Conservation (phyloP, 1,284 basidiomycete genomes). For the Ganoderma leucocontextum region DNA sequence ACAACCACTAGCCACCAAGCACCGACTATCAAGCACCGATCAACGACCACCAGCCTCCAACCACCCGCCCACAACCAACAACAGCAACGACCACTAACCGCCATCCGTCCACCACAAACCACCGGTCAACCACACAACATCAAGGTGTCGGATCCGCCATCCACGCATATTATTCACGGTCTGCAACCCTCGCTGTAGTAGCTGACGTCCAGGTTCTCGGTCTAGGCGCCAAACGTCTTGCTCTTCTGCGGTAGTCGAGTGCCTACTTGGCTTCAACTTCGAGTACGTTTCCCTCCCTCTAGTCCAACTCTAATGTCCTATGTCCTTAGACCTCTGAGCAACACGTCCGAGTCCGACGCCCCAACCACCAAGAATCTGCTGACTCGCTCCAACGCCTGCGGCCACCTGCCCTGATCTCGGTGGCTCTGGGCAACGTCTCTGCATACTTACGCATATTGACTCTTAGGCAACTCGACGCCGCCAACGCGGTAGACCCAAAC, state of each 20-base stretch:
- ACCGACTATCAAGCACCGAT: not conserved
- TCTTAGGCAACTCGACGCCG: constrained; percentile 3
- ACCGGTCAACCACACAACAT: not conserved
- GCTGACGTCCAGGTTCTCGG: not conserved
- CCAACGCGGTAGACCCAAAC: constrained; percentile 13
- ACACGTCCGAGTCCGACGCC: not conserved
- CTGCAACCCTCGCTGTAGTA: not conserved
- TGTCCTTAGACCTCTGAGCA: not conserved
- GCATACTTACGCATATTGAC: not conserved
- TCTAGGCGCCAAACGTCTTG: not conserved
- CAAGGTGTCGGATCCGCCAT: not conserved
- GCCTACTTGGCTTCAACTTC: not conserved
- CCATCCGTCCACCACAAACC: not conserved
- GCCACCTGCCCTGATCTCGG: not conserved
- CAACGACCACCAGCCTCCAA: not conserved
- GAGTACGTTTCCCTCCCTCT: not conserved
- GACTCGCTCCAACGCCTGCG: not conserved
- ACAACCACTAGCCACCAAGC: not conserved
- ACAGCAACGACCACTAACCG: not conserved
- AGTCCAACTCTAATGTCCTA: not conserved
- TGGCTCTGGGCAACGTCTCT: not conserved
- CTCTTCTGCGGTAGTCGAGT: not conserved
- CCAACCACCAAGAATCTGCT: not conserved
- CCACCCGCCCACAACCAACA: not conserved
- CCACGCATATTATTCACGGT: not conserved